These are phyloP conservation scores for Hymenoscyphus occultus DNA, from an alignment of 2,329 filamentous ascomycete genomes.

Conservation along the genomic window DNA sequence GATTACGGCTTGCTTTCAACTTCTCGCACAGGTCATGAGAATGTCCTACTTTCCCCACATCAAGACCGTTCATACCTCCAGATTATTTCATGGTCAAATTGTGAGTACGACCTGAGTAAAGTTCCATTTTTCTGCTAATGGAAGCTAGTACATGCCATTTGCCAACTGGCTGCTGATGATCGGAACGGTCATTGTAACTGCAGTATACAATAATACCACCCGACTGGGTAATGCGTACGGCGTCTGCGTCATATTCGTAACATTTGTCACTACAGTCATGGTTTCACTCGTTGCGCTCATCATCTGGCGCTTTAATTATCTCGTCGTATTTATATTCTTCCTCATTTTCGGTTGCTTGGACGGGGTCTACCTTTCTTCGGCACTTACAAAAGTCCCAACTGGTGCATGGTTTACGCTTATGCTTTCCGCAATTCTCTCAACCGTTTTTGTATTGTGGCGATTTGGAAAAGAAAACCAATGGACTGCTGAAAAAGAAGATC, in stretches of 20 bases:
- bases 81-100: conserved; percentile 68
- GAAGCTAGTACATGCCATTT: conserved; percentile 59
- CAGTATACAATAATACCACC: conserved; percentile 70
- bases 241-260: conserved; percentile 76
- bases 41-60: conserved; percentile 71
- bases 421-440: conserved; percentile 59
- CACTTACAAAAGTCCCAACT: conserved; percentile 68
- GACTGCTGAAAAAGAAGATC: conserved; percentile 63
- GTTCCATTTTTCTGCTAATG: not conserved
- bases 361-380: conserved; percentile 66
- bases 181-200: conserved; percentile 70
- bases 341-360: conserved; percentile 65
- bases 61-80: conserved; percentile 68
- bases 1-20: conserved; percentile 71
- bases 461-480: conserved; percentile 79
- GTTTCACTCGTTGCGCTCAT: conserved; percentile 69
- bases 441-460: conserved; percentile 70
- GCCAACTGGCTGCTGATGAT: conserved; percentile 77
- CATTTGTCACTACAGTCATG: conserved; percentile 74
- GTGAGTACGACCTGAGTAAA: not conserved
- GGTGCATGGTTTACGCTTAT: conserved; percentile 77
- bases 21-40: conserved; percentile 67
- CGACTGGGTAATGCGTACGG: conserved; percentile 72
- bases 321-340: conserved; percentile 59
- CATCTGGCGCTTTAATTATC: conserved; percentile 63